phyloP scores from a whole-genome alignment of 2,329 filamentous ascomycete species.

The Colletotrichum sp. region DNA sequence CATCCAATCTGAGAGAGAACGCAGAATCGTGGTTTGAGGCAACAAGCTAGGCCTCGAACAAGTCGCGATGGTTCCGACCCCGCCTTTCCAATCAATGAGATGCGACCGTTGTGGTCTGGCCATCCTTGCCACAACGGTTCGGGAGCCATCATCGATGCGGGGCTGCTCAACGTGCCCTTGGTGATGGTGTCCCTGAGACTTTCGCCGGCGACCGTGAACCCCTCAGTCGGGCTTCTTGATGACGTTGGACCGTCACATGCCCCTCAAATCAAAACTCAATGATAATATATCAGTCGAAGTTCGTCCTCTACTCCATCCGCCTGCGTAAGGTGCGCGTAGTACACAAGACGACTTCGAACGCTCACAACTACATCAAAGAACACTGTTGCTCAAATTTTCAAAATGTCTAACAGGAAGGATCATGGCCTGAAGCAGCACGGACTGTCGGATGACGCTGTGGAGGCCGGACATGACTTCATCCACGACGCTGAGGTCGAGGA shows the following conservation, averaged over 20 bases:
- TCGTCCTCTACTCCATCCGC: background rate
- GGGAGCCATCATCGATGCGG: background rate
- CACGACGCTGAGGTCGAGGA: constrained; percentile 37
- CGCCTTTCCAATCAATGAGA: background rate
- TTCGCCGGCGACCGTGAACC: background rate
- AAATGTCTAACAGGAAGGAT: constrained; percentile 4
- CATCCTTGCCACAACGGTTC: background rate
- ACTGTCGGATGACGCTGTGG: constrained; percentile 25
- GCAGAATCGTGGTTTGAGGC: background rate
- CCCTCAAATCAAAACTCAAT: background rate
- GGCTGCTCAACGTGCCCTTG: background rate
- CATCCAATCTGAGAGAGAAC: background rate
- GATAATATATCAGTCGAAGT: background rate
- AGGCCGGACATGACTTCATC: constrained; percentile 35
- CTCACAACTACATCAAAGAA: background rate
- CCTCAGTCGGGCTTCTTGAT: background rate
- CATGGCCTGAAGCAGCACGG: constrained; percentile 10
- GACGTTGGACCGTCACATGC: background rate
- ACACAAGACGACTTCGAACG: background rate
- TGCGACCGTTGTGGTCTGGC: background rate
- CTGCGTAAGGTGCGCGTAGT: too few relatives aligned
- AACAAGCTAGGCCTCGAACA: background rate
- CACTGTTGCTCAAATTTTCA: background rate
- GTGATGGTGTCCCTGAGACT: constrained; percentile 4
- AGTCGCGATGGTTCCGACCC: background rate